Percentiles rank a stretch among this genome's conserved stretches.
Conservation (phyloP, 495 filamentous ascomycete genomes). For the Talaromyces trachyspermus region DNA sequence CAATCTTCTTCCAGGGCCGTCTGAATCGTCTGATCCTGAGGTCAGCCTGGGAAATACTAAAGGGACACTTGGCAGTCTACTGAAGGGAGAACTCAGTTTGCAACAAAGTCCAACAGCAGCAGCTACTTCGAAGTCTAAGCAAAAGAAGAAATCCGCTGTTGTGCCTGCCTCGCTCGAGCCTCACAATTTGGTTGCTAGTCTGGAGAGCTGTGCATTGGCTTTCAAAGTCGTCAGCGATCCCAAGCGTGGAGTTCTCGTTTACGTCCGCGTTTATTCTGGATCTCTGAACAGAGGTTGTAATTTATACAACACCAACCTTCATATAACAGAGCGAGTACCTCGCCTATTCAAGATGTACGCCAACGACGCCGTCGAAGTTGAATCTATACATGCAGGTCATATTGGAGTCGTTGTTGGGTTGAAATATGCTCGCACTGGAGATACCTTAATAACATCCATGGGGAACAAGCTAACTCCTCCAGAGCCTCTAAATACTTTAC, state of each 20-base stretch:
- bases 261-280: slow-evolving; percentile 87
- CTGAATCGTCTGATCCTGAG: slow-evolving; percentile 69
- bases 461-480: slow-evolving; percentile 55
- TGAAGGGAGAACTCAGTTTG: slow-evolving; percentile 41
- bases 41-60: slow-evolving; percentile 55
- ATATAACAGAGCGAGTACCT: slow-evolving; percentile 71
- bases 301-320: slow-evolving; percentile 84
- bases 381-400: slow-evolving; percentile 72
- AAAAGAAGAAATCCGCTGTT: slow-evolving; percentile 26
- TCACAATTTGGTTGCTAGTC: slow-evolving; percentile 52
- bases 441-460: slow-evolving; percentile 75
- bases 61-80: slow-evolving; percentile 44
- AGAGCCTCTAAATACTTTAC: slow-evolving; percentile 63
- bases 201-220: slow-evolving; percentile 75
- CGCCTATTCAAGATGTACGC: slow-evolving; percentile 88
- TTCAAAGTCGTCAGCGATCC: slow-evolving; percentile 96
- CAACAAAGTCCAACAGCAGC: slow-evolving; percentile 30
- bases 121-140: slow-evolving; percentile 34
- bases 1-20: slow-evolving; percentile 77
- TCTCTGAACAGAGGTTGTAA: slow-evolving; percentile 61
- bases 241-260: slow-evolving; percentile 80
- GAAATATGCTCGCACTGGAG: slow-evolving; percentile 84
- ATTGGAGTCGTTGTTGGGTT: slow-evolving; percentile 95
- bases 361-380: slow-evolving; percentile 76
- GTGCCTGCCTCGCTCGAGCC: slow-evolving; percentile 27